These are phyloP conservation scores for Diaporthe citri DNA, from an alignment of 2,329 filamentous ascomycete species.

Conservation along the genomic window DNA sequence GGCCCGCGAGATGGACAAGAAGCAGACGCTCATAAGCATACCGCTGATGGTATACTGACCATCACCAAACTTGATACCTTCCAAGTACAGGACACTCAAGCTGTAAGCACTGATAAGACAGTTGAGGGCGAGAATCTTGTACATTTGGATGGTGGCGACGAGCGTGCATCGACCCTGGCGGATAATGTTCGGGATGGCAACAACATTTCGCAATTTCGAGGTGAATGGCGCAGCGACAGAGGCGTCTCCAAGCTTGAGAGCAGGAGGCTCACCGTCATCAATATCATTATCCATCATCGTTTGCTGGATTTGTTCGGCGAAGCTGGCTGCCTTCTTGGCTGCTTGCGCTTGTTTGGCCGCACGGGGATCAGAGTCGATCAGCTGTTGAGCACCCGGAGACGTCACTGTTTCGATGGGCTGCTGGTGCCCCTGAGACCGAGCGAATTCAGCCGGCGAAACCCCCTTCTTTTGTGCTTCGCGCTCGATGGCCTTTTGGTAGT, in stretches of 20 bases:
- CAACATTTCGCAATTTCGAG: constrained; percentile 95
- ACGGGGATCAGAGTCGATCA: constrained; percentile 65
- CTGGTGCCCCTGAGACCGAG: constrained; percentile 63
- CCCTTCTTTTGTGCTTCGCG: constrained; percentile 86
- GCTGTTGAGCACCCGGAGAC: constrained; percentile 73
- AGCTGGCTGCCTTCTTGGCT: constrained; percentile 77
- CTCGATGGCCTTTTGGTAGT: constrained; percentile 92
- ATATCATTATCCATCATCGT: constrained; percentile 93
- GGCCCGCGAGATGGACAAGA: constrained; percentile 97
- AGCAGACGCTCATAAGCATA: constrained; percentile 99
- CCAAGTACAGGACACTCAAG: constrained; percentile 93
- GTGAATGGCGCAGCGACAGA: constrained; percentile 98
- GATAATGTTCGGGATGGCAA: constrained; percentile 98
- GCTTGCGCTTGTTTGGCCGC: constrained; percentile 74
- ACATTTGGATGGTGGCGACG: constrained; percentile 99
- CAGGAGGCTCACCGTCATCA: constrained; percentile 88
- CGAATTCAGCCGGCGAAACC: constrained; percentile 70
- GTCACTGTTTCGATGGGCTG: constrained; percentile 74
- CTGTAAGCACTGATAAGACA: constrained; percentile 98
- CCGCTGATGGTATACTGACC: constrained; percentile 98
- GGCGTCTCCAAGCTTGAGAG: constrained; percentile 96
- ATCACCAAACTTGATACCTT: constrained; percentile 99
- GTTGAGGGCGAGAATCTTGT: constrained; percentile 98
- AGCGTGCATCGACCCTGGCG: constrained; percentile 97
- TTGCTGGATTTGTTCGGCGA: constrained; percentile 88